A percentile compares a stretch with the other conserved stretches of the same genome.
phyloP scores from a whole-genome alignment of 2,329 filamentous ascomycete genomes.

The Sporothrix brasiliensis region DNA sequence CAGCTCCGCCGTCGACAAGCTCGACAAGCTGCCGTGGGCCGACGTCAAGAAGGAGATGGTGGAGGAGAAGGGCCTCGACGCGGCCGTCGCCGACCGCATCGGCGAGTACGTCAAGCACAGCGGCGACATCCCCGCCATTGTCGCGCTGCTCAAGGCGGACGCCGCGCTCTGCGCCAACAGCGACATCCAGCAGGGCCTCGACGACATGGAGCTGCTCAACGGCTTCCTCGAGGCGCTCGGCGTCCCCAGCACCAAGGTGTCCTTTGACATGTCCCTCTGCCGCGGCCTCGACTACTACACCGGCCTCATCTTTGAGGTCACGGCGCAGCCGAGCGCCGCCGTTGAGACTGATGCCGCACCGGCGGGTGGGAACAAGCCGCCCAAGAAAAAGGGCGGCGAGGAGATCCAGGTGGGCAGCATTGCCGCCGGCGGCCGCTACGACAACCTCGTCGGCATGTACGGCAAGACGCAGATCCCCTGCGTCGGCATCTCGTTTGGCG shows the following conservation, averaged over 20 bases:
- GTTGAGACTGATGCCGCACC: constrained; percentile 30
- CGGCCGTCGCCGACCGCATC: constrained; percentile 80
- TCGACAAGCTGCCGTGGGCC: constrained; percentile 87
- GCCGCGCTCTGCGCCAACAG: constrained; percentile 69
- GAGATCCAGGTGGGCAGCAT: constrained; percentile 76
- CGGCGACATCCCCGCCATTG: constrained; percentile 59
- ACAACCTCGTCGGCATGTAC: constrained; percentile 94
- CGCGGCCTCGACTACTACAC: constrained; percentile 66
- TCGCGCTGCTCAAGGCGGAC: constrained; percentile 70
- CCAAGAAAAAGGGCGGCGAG: constrained; percentile 32
- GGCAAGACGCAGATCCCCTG: constrained; percentile 85
- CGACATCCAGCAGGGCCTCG: constrained; percentile 75
- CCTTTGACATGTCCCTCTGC: constrained; percentile 87
- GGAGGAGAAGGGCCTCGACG: constrained; percentile 81
- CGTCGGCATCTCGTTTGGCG: constrained; percentile 88
- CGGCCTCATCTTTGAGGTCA: constrained; percentile 85
- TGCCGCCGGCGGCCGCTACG: constrained; percentile 87
- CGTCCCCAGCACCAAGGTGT: constrained; percentile 68
- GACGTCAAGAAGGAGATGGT: constrained; percentile 93
- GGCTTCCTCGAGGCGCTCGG: constrained; percentile 79
- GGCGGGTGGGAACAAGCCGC: constrained; percentile 37
- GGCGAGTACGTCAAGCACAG: constrained; percentile 69
- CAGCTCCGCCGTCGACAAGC: constrained; percentile 90
- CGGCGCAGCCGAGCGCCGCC: constrained; percentile 39
- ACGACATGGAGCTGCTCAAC: constrained; percentile 79